Conservation (phyloP, 2,329 filamentous ascomycete species). For the Fusarium verrucosum region DNA sequence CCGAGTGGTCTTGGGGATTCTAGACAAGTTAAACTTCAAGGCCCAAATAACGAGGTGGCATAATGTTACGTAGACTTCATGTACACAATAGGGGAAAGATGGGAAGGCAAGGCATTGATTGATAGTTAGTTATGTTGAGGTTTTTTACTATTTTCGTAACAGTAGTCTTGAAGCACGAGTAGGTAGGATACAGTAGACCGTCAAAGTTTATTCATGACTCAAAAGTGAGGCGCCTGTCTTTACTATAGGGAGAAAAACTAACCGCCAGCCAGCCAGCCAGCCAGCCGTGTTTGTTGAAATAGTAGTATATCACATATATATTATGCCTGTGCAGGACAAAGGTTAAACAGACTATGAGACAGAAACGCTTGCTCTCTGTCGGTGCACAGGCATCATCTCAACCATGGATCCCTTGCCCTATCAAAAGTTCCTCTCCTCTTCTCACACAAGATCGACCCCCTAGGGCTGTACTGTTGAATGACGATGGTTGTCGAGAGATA, state of each 20-base stretch:
- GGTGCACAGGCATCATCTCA: constrained; percentile 24
- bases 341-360: constrained; percentile 12
- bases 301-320: constrained; percentile 3
- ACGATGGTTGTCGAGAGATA: constrained; percentile 8
- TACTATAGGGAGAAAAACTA: background rate
- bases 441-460: constrained; percentile 13
- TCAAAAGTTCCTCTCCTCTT: constrained; percentile 25
- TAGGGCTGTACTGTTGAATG: constrained; percentile 30
- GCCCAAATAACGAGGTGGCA: constrained; percentile 9
- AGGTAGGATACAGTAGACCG: background rate
- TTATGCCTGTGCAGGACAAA: background rate
- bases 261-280: background rate
- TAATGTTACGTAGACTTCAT: constrained; percentile 16
- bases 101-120: too few relatives aligned
- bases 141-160: too few relatives aligned
- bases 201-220: background rate
- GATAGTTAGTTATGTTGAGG: too few relatives aligned
- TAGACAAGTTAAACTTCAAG: constrained; percentile 14
- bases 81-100: constrained; percentile 7
- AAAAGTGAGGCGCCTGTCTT: constrained; percentile 6
- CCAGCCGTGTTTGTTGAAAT: constrained; percentile 1
- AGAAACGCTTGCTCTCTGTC: constrained; percentile 12
- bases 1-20: constrained; percentile 13
- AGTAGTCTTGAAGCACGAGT: too few relatives aligned
- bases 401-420: constrained; percentile 24